Base-by-base conservation (phyloP, 306 rosid species). In the Gillenia trifoliata region DNA sequence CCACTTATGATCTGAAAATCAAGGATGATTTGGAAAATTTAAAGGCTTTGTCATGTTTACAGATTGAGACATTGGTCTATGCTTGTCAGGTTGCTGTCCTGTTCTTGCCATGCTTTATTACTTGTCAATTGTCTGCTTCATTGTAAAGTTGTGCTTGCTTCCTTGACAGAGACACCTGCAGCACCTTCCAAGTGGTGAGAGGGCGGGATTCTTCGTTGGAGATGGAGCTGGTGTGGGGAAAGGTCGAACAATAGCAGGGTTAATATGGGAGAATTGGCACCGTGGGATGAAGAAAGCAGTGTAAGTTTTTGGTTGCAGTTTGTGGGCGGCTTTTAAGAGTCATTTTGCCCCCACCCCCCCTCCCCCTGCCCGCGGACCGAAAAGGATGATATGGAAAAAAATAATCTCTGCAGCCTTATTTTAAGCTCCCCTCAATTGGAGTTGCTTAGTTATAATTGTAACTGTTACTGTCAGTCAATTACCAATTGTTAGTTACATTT, bases 171-270 rank as follows among this genome's bases (percentile, higher is more conserved):
- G 99, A 76, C 97, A 94, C 81, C 87, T 87, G 64, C 96, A 94
- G 50, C 96, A 84, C 83, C 95, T 94, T 80, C 83, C 97, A 0
- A 80, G 56, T 81, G 88, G 84, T 38, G 86, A 85, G 73, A 85
- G 97, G 84, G 97, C 93, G 34, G 99, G 99, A 74, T 94, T 92
- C 80, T 94, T 94, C 75, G 64, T 92, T 43, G 99, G 99, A 75
- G 99, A 94, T 83, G 99, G 99, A 75, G 99, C 99, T 76, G 99
- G 99, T 74, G 97, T 94, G 72, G 99, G 99, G 77, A 94, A 94
- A 86, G 99, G 99, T 79, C 93, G 99, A 75, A 92, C 99, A 31
- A 86, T 94, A 79, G 99, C 96, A 3, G 99, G 99, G 68, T 78
- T 94, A 82, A 90, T 94, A 64, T 90, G 92, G 99, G 99, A 94